Evolutionary conservation across 2,329 filamentous ascomycete genomes (phyloP), one percentile per base, ranked within the genome.

Genomic region (Allantophomopsis cytisporea): DNA sequence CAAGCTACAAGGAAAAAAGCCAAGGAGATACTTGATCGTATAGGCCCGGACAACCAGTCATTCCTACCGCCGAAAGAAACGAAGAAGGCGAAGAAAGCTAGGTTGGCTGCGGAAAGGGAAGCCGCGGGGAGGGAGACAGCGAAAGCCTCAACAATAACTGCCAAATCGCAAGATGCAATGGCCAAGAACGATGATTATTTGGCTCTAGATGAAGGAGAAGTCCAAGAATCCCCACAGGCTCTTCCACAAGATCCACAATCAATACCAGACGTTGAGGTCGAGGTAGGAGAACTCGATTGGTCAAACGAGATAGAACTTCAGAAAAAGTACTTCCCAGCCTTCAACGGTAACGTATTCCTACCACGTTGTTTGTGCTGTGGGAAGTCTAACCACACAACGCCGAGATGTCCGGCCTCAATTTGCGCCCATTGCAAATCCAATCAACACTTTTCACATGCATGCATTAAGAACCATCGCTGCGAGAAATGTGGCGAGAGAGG

Each of bases 401-500:
- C 50, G 20, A 46, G 51, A 21, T 79, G 73, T 48, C 63, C 67
- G 11, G 54, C 60, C 11, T 50, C 60, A 16, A 52, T 44, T 2
- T 79, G 75, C 51, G 60, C 55, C 6, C 65, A 66, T 40, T 79
- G 70, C 50, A 54, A 57, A 17, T 59, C 56, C 39, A 43, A 47
- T 11, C 57, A 57, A 2, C 73, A 80, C 52, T 62, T 62, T 39
- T 58, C 62, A 5, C 64, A 64, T 45, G 59, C 56, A 39, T 80
- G 76, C 46, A 69, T 72, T 10, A 59, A 57, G 5, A 63, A 61
- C 28, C 54, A 56, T 28, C 64, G 71, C 43, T 80, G 75, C 52
- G 52, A 49, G 37, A 76, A 73, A 51, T 85, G 81, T 55, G 68
- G 64, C 36, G 71, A 79, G 54, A 61, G 70, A 34, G 80, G 80